Base-by-base conservation (phyloP, 2,329 filamentous ascomycete genomes). In the Penicillium sclerotigenum region DNA sequence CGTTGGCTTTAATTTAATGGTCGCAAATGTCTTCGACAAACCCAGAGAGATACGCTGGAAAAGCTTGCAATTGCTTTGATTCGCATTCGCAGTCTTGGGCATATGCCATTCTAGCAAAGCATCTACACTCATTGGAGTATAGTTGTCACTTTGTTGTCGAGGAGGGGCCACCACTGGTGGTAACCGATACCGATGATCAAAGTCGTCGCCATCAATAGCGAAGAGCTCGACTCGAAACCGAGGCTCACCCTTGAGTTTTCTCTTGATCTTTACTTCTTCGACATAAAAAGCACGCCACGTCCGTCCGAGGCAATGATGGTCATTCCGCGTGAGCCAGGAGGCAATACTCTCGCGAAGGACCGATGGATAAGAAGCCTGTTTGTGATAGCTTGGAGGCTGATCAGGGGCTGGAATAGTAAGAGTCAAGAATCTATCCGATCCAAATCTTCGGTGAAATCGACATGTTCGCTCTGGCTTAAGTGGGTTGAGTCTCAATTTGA, bases 61-160 rank as follows among this genome's bases (percentile, higher is more conserved):
- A 4, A 79, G 60, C 52, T 80, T 80, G 51, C 74, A 73, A 48
- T 77, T 74, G 6, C 64, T 71, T 46, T 78, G 75, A 1, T 63
- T 40, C 5, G 52, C 47, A 58, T 80, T 80, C 3, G 63, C 49
- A 2, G 64, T 51, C 2, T 61, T 47, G 1, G 72, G 71, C 58
- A 80, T 75, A 54, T 80, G 77, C 78, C 78, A 80, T 26, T 79
- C 65, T 4, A 79, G 56, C n/a, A 80, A 59, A 1, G 72, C 64
- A 10, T 71, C 64, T 1, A 78, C 48, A 1, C 56, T 69, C 69
- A 79, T 77, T 7, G 61, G 61, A 1, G 73, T 73, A 48, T 71
- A 74, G 4, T 47, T 56, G 14, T 68, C 59, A 24, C 68, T 68
- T 10, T 40, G 46, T 47, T 75, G 60, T 18, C 54, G 31, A n/a